Conservation (phyloP, 192 early-diverging fungal species). For the Coemansia interrupta region DNA sequence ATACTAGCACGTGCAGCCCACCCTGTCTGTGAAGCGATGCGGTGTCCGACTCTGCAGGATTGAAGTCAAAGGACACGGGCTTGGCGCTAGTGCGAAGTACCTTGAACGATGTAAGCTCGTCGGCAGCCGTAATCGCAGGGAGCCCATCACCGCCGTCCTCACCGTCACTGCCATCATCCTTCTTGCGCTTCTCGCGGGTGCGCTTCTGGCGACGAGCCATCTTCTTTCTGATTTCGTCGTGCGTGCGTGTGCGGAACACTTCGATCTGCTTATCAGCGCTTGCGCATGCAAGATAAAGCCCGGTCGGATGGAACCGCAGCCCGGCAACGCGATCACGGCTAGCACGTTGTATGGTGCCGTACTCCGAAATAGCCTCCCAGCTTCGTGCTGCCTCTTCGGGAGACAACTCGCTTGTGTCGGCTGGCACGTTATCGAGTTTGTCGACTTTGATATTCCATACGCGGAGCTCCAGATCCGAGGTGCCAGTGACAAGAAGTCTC, state of each 20-base stretch:
- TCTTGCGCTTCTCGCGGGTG: slow-evolving; percentile 65
- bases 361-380: slow-evolving; percentile 67
- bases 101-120: slow-evolving; percentile 71
- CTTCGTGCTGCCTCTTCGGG: slow-evolving; percentile 26
- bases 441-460: slow-evolving; percentile 78
- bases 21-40: slow-evolving; percentile 25
- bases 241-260: slow-evolving; percentile 73
- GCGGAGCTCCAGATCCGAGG: slow-evolving; percentile 77
- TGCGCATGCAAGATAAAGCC: slow-evolving; percentile 73
- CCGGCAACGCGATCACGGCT: slow-evolving; percentile 77
- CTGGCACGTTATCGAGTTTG: slow-evolving; percentile 20
- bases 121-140: slow-evolving; percentile 59
- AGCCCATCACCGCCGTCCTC: slow-evolving; percentile 10
- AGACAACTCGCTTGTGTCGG: slow-evolving; percentile 18
- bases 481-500: slow-evolving; percentile 75
- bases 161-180: slow-evolving; percentile 23
- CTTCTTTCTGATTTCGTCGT: slow-evolving; percentile 82
- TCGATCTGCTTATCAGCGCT: slow-evolving; percentile 79
- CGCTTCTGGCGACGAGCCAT: slow-evolving; percentile 75
- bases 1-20: slow-evolving; percentile 58
- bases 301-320: slow-evolving; percentile 75
- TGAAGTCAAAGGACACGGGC: slow-evolving; percentile 64
- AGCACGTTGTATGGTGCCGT: slow-evolving; percentile 75
- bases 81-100: slow-evolving; percentile 75
- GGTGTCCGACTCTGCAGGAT: slow-evolving; percentile 27